Conservation (phyloP, 108 stramenopile genomes). For the Cylindrotheca fusiformis region DNA sequence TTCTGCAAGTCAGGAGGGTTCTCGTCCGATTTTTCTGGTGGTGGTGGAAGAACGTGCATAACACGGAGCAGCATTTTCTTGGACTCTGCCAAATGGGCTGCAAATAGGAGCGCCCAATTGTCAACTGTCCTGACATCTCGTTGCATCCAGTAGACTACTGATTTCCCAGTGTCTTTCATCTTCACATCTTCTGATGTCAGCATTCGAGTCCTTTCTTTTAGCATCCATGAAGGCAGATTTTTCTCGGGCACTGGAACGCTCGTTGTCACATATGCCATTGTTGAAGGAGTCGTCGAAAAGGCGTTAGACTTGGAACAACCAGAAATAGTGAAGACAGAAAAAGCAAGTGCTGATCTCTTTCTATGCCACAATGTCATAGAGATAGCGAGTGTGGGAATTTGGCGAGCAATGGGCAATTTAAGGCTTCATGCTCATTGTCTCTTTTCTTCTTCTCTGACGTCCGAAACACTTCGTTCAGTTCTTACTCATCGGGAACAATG, state of each 20-base stretch:
- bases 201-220: constrained; percentile 34
- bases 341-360: not conserved
- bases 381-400: too few relatives aligned
- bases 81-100: constrained; percentile 59
- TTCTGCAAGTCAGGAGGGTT: constrained; percentile 35
- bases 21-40: constrained; percentile 12
- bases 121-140: constrained; percentile 93
- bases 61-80: constrained; percentile 65
- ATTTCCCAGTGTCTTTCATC: constrained; percentile 12
- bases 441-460: too few relatives aligned
- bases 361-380: too few relatives aligned
- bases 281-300: not conserved
- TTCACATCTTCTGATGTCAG: constrained; percentile 13
- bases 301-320: not conserved
- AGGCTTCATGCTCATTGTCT: too few relatives aligned
- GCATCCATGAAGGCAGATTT: constrained; percentile 32
- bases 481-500: too few relatives aligned
- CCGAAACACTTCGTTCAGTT: too few relatives aligned
- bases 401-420: too few relatives aligned
- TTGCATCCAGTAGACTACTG: constrained; percentile 96
- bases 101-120: constrained; percentile 95
- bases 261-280: constrained; percentile 9
- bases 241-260: constrained; percentile 4
- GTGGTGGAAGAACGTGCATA: constrained; percentile 66
- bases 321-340: not conserved